phyloP scores from a whole-genome alignment of 2,329 filamentous ascomycete species.

The Emergomyces africanus region DNA sequence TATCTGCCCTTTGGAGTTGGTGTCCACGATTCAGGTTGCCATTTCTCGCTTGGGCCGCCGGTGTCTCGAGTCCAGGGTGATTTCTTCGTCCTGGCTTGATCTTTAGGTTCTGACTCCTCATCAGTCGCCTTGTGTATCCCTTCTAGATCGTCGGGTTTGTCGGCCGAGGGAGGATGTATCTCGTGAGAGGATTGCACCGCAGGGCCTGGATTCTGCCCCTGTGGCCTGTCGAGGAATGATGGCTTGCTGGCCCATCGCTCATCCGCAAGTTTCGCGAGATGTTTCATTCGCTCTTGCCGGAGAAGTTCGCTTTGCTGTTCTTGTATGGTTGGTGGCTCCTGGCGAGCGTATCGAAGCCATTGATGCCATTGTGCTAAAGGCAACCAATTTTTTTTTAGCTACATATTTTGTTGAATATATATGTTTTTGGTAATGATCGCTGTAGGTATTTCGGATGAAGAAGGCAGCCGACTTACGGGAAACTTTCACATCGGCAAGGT shows the following conservation, averaged over 20 bases:
- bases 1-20: slow-evolving; percentile 34
- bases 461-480: slow-evolving; percentile 33
- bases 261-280: slow-evolving; percentile 47
- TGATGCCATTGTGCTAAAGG: slow-evolving; percentile 52
- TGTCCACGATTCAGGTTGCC: slow-evolving; percentile 54
- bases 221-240: slow-evolving; percentile 45
- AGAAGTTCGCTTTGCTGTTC: slow-evolving; percentile 47
- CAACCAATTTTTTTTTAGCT: background rate
- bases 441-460: background rate
- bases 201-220: slow-evolving; percentile 34
- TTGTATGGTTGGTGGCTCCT: slow-evolving; percentile 41
- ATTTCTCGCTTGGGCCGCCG: slow-evolving; percentile 50
- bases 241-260: slow-evolving; percentile 48
- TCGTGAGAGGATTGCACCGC: slow-evolving; percentile 30
- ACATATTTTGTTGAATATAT: background rate
- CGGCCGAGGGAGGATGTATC: slow-evolving; percentile 11
- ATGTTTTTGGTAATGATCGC: background rate
- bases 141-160: slow-evolving; percentile 18
- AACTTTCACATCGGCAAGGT: slow-evolving; percentile 48
- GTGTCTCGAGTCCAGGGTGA: slow-evolving; percentile 48
- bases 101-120: slow-evolving; percentile 19
- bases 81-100: slow-evolving; percentile 9
- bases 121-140: slow-evolving; percentile 21
- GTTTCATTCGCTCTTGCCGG: slow-evolving; percentile 45
- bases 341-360: slow-evolving; percentile 52